Base-by-base conservation (phyloP, 331 rosid species). In the Spiraea crenata region DNA sequence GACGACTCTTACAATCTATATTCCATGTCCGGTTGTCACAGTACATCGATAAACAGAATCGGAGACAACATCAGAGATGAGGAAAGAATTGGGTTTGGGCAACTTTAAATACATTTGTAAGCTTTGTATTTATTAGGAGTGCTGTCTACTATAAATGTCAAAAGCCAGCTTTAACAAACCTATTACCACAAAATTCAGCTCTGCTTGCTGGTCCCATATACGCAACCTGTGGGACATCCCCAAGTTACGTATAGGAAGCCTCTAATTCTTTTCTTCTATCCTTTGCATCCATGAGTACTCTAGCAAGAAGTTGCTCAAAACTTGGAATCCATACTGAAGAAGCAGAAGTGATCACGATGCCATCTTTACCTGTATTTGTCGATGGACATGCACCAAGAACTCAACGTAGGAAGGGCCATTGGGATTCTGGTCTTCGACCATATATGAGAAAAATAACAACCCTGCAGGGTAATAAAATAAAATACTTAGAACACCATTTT, bases 351-450 rank as follows among this genome's bases (percentile, higher is more conserved):
- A 65, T 84, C 76, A 85, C 1, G 92, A 73, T 0, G 97, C 56
- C 98, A 93, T 93, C 78, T 93, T 88, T 58, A 85, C 78, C 80
- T 90, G 98, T 77, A 93, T 93, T 85, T 93, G 97, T 75, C 98
- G 85, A 75, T 93, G 98, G 54, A 90, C 87, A 49, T 93, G 98
- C 71, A 93, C 85, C 59, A 93, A 87, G 79, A 84, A 90, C 86
- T 93, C 98, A 64, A 93, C 93, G 76, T 93, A 93, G 19, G 98
- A 93, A 71, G 84, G 84, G 81, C 96, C 92, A 41, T 77, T 79
- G 5, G 85, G 74, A 75, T 85, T 84, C 85, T 93, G 92, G 87
- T 93, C 97, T 84, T 93, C 96, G 25, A 93, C 82, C 89, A 93
- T 77, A 65, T 84, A 86, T 3, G 98, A 90, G 70, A 83, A 87